Base-by-base conservation (phyloP, 768 basidiomycete genomes). In the Leucocoprinus birnbaumii region DNA sequence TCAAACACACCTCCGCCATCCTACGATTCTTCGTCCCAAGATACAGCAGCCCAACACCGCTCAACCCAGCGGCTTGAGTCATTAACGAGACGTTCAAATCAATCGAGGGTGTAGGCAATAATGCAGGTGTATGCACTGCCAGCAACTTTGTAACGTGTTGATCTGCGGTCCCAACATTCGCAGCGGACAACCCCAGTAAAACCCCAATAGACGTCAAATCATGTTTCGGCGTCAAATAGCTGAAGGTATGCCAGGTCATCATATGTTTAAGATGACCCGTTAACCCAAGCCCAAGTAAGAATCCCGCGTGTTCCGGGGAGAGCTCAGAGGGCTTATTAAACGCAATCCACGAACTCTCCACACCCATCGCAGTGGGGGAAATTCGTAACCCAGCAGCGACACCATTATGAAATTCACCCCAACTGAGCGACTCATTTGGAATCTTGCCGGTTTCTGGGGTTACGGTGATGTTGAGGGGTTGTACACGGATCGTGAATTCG, bases 321-420 rank as follows among this genome's bases (percentile, higher is more conserved):
- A 95, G 79, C 43, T 95, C 91, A 0, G 85, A 79, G 0, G 97
- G 96, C 62, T 90, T 91, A 70, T 98, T 96, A 78, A 95, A 98
- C 13, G 89, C 86, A 51, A 97, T 94, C 92, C 95, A 98, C 0
- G 94, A 93, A 63, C 90, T 91, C 66, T 97, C 93, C 41, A 98
- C 81, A 9, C 84, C 84, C 46, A 74, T 70, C 8, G 87, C 81
- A n/a, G 82, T 79, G 0, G 90, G 84, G 0, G 88, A 85, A 48
- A 98, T 84, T 6, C 91, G 85, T 42, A 99, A 69, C 2, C 89
- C 97, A 3, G 93, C 91, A 7, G 94, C 93, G 0, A 97, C 96
- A 9, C 97, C 97, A 59, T 96, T 94, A 70, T 98, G 94, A 70
- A 99, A 99, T 57, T 95, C 91, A n/a, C 91, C 94, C 97, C 96